These are phyloP conservation scores for Pleurotus citrinopileatus DNA, from an alignment of 768 basidiomycete genomes.

Conservation along the genomic window DNA sequence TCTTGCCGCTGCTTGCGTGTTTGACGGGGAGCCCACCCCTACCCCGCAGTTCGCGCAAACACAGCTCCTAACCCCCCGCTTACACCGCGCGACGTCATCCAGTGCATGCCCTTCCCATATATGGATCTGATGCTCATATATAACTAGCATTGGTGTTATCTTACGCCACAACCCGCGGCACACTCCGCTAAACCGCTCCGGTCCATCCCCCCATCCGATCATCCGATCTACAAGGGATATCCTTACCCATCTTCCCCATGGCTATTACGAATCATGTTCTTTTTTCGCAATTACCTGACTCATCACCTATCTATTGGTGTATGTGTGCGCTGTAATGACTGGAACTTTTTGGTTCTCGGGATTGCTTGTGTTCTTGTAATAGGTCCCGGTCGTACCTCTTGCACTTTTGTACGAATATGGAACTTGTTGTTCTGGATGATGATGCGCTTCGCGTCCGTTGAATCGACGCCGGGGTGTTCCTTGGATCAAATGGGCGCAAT, in stretches of 20 bases:
- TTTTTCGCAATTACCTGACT: too few species aligned
- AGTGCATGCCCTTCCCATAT: not conserved
- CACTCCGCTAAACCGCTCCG: not conserved
- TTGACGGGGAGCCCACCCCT: not conserved
- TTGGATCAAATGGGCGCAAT: too few species aligned
- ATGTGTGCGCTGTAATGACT: too few species aligned
- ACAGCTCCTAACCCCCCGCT: not conserved
- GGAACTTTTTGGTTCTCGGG: too few species aligned
- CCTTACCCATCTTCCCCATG: not conserved
- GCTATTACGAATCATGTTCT: not conserved
- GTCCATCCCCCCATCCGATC: not conserved
- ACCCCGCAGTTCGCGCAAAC: not conserved
- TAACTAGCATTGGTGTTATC: not conserved
- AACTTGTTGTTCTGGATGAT: too few species aligned
- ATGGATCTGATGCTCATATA: not conserved
- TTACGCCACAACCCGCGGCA: not conserved
- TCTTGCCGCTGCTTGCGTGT: not conserved
- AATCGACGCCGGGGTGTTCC: too few species aligned
- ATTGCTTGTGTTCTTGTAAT: too few species aligned
- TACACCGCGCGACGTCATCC: not conserved
- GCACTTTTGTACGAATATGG: too few species aligned
- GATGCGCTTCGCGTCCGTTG: too few species aligned
- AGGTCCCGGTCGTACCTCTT: too few species aligned
- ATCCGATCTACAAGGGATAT: not conserved
- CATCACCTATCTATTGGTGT: too few species aligned